Percentiles rank a stretch among this genome's conserved stretches.
Conservation (phyloP, 371 early-diverging fungal genomes). For the Cokeromyces recurvatus region DNA sequence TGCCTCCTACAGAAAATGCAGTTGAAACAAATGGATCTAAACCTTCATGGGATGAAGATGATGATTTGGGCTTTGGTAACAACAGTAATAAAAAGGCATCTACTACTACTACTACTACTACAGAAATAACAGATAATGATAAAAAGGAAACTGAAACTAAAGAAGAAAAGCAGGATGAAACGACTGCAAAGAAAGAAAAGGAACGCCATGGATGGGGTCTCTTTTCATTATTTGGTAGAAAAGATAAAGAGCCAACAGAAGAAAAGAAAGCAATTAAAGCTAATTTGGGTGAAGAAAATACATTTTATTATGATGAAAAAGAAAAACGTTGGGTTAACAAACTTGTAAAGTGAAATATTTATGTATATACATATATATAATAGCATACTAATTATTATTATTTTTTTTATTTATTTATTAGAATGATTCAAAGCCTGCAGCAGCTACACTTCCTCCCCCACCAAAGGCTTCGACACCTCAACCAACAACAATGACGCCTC, state of each 20-base stretch:
- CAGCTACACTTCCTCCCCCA: conserved; percentile 28
- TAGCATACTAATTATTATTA: background rate
- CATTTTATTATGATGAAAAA: conserved; percentile 67
- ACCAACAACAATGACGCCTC: background rate
- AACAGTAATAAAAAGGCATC: conserved; percentile 20
- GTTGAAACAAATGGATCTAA: background rate
- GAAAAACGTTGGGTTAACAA: conserved; percentile 59
- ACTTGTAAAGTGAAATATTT: conserved; percentile 31
- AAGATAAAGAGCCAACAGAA: conserved; percentile 30
- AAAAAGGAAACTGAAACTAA: conserved; percentile 18
- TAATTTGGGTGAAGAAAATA: conserved; percentile 63
- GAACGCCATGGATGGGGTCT: conserved; percentile 45
- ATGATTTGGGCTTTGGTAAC: conserved; percentile 59
- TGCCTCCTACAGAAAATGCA: conserved; percentile 7
- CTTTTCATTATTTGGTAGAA: conserved; percentile 37
- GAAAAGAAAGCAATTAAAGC: conserved; percentile 56
- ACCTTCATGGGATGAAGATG: conserved; percentile 23
- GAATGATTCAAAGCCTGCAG: conserved; percentile 23
- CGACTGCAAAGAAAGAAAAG: conserved; percentile 12
- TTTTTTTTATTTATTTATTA: conserved; percentile 1
- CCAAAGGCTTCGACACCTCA: conserved; percentile 9
- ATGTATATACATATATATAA: background rate
- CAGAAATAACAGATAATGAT: conserved; percentile 8
- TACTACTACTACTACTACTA: background rate
- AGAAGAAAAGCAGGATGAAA: conserved; percentile 12